Evolutionary conservation across 2,329 filamentous ascomycete genomes (phyloP).

Genomic region (Knufia fluminis): DNA sequence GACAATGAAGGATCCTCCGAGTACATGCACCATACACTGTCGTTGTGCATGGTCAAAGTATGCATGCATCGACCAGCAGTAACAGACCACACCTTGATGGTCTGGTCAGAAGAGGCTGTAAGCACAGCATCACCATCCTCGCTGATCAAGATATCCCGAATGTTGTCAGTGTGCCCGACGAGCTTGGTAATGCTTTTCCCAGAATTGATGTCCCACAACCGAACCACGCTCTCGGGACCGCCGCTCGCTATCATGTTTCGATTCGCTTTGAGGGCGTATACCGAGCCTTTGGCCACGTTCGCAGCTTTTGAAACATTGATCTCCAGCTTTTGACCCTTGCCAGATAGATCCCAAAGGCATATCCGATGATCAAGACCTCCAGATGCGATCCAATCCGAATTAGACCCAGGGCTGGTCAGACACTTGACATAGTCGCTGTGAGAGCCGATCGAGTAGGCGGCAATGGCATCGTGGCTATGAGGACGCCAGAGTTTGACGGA

Average conservation of each 20-base stretch:
- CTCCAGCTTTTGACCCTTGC: constrained; percentile 73
- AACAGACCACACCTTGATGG: constrained; percentile 95
- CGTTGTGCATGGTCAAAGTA: constrained; percentile 97
- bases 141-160: constrained; percentile 82
- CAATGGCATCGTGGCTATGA: constrained; percentile 48
- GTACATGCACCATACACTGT: constrained; percentile 93
- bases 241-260: constrained; percentile 79
- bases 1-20: constrained; percentile 77
- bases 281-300: constrained; percentile 78
- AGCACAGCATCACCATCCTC: constrained; percentile 82
- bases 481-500: constrained; percentile 91
- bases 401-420: constrained; percentile 64
- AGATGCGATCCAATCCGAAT: constrained; percentile 80
- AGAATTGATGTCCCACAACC: constrained; percentile 82
- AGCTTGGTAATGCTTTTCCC: constrained; percentile 92
- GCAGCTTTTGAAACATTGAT: constrained; percentile 74
- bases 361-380: constrained; percentile 90
- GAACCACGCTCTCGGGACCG: constrained; percentile 84
- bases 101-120: constrained; percentile 91
- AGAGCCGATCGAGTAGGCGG: constrained; percentile 68
- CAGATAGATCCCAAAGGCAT: constrained; percentile 85
- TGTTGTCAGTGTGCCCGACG: constrained; percentile 90
- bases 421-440: constrained; percentile 97
- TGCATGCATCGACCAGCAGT: constrained; percentile 94
- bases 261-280: constrained; percentile 79